Percentiles rank a stretch among this genome's conserved stretches.
Evolutionary conservation across 345 rosid species (phyloP).

Genomic region (Pistacia atlantica): DNA sequence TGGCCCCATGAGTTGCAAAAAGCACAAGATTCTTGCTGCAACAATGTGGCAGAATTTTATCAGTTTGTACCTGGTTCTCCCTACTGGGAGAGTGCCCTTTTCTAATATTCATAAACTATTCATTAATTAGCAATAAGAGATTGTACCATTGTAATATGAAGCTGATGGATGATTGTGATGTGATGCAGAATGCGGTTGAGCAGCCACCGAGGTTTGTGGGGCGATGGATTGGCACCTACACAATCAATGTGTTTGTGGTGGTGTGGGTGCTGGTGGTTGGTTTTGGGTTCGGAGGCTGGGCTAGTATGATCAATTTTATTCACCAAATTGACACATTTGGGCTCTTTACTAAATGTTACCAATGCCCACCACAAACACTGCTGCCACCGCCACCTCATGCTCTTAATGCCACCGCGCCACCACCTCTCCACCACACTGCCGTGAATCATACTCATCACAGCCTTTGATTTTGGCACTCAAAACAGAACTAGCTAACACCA

Average conservation of each 20-base stretch:
- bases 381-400: slow-evolving; percentile 31
- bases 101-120: too few relatives aligned
- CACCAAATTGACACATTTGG: slow-evolving; percentile 98
- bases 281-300: slow-evolving; percentile 99
- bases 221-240: slow-evolving; percentile 82
- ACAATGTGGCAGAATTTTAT: slow-evolving; percentile 13
- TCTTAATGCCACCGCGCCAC: slow-evolving; percentile 42
- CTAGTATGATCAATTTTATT: slow-evolving; percentile 77
- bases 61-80: slow-evolving; percentile 15
- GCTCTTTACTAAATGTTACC: slow-evolving; percentile 92
- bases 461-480: slow-evolving; percentile 31
- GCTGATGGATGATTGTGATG: slow-evolving; percentile 24
- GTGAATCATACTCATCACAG: slow-evolving; percentile 48
- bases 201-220: slow-evolving; percentile 80
- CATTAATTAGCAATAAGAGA: too few relatives aligned
- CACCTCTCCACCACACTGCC: slow-evolving; percentile 43
- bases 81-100: too few relatives aligned
- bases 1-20: not conserved
- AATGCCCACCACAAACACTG: slow-evolving; percentile 60
- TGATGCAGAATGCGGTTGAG: slow-evolving; percentile 86
- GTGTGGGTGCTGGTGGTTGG: slow-evolving; percentile 94
- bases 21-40: slow-evolving; percentile 26
- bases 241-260: slow-evolving; percentile 75
- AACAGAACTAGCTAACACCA: slow-evolving; percentile 9
- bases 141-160: not conserved